Base-by-base conservation (phyloP, 208 protist genomes). In the Trypanosoma theileri region DNA sequence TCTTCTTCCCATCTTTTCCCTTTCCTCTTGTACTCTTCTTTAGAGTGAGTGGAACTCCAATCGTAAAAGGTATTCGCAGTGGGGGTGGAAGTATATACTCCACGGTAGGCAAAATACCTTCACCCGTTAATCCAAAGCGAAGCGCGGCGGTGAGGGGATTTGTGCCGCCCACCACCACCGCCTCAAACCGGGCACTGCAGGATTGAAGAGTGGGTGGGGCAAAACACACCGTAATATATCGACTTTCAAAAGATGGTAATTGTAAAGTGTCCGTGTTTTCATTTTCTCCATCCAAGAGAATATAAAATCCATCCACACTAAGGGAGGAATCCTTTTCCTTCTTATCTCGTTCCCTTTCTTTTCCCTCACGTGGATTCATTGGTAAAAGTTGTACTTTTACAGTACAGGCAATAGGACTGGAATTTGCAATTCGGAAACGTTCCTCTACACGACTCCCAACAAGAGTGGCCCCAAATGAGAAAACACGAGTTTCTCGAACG, bases 371-470 rank as follows among this genome's bases (percentile, higher is more conserved):
- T 31, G 53, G 21, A 35, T 24, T 62, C 54, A 50, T 68, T 3
- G 69, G 72, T 13, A 75, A 41, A 19, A 88, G 65, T 77, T 88
- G 82, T n/a, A 91, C 66, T 53, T 85, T 76, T 14, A 98, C 94
- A 6, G 75, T 82, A 71, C 92, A 97, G 11, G 92, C 77, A 41
- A 99, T 82, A 46, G 97, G 95, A 61, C 86, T 92, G 62, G 86
- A 96, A 89, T 99, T 99, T 14, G 83, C 84, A 62, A 99, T 86
- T 69, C 97, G 96, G 70, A 99, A 93, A 26, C 96, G 92, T 73
- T 98, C 97, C 72, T 89, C 72, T 26, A 84, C 68, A 13, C 77
- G 67, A 52, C 88, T 85, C 14, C 90, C 91, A 50, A 96, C 85
- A n/a, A 98, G 75, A 22, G 77, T 61, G 0, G 95, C 84, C 11